phyloP scores from a whole-genome alignment of 495 filamentous ascomycete species.

The Eremomyces bilateralis region DNA sequence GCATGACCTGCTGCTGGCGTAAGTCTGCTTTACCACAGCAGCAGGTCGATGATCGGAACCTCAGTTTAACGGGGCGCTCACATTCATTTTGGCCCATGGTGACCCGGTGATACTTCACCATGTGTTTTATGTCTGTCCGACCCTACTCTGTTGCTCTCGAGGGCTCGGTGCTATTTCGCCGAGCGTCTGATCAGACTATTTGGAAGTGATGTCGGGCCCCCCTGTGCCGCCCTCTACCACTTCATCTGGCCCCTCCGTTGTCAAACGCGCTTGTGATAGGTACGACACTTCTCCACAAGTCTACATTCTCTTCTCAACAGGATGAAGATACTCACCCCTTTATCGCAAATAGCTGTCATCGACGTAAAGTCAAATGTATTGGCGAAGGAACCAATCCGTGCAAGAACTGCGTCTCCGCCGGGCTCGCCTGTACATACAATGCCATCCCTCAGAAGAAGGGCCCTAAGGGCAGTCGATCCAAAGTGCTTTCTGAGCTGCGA shows the following conservation, averaged over 20 bases:
- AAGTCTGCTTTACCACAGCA: too few relatives aligned
- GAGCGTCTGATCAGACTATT: background rate
- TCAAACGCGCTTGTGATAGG: conserved; percentile 15
- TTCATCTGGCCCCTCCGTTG: conserved; percentile 5
- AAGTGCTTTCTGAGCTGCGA: conserved; percentile 57
- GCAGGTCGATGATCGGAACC: too few relatives aligned
- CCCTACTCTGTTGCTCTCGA: too few relatives aligned
- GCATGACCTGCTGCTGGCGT: too few relatives aligned
- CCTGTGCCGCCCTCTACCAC: background rate
- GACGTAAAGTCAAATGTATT: conserved; percentile 58
- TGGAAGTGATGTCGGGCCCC: background rate
- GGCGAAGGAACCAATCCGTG: conserved; percentile 45
- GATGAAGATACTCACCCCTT: background rate
- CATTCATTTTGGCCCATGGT: too few relatives aligned
- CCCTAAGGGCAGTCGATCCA: conserved; percentile 60
- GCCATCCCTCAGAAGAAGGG: conserved; percentile 75
- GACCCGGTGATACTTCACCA: too few relatives aligned
- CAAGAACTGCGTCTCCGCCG: conserved; percentile 43
- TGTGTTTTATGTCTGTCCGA: too few relatives aligned
- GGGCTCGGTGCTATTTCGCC: background rate
- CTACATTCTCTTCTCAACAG: background rate
- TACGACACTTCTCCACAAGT: conserved; percentile 4
- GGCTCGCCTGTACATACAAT: conserved; percentile 57
- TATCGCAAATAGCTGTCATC: conserved; percentile 32
- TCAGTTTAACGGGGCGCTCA: too few relatives aligned